Percentiles rank a stretch among this genome's conserved stretches.
These are phyloP conservation scores for Xerophyta viscosa DNA, from an alignment of 106 monocot genomes.

Conservation along the genomic window DNA sequence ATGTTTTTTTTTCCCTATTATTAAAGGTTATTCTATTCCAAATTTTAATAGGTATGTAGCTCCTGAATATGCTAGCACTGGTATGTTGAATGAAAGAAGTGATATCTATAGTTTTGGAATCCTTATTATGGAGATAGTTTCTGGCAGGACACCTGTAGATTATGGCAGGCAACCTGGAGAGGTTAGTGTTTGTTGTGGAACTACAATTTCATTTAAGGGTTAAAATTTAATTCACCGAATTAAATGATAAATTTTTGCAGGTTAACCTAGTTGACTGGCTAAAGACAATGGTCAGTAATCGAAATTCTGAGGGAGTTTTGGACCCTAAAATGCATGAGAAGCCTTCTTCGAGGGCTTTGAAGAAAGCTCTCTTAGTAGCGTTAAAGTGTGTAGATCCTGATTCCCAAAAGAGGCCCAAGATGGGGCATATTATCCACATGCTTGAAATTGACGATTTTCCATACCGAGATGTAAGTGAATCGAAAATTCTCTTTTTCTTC, in stretches of 20 bases:
- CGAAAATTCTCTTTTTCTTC: neutral
- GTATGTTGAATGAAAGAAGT: slow-evolving; percentile 27
- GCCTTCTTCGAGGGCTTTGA: slow-evolving; percentile 29
- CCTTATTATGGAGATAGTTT: slow-evolving; percentile 19
- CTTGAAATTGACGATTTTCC: slow-evolving; percentile 30
- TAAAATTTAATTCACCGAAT: too few species aligned
- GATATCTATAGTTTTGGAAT: slow-evolving; percentile 28
- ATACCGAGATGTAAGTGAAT: slow-evolving; percentile 12
- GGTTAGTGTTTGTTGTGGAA: slow-evolving; percentile 2
- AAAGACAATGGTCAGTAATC: slow-evolving; percentile 29
- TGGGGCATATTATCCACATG: slow-evolving; percentile 37
- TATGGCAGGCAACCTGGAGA: slow-evolving; percentile 20
- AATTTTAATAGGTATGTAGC: slow-evolving; percentile 8
- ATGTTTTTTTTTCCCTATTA: too few species aligned
- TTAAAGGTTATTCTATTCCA: neutral
- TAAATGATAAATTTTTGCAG: slow-evolving; percentile 3
- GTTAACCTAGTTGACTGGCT: slow-evolving; percentile 47
- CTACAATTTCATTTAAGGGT: too few species aligned
- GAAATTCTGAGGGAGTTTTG: slow-evolving; percentile 33
- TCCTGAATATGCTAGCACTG: slow-evolving; percentile 22
- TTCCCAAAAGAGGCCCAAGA: slow-evolving; percentile 32
- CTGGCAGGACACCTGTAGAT: slow-evolving; percentile 16
- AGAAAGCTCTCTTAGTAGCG: slow-evolving; percentile 26
- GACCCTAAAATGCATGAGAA: slow-evolving; percentile 30
- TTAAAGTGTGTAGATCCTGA: slow-evolving; percentile 34